Base-by-base conservation (phyloP, 169 alveolate species). In the Plasmodium yoelii region DNA sequence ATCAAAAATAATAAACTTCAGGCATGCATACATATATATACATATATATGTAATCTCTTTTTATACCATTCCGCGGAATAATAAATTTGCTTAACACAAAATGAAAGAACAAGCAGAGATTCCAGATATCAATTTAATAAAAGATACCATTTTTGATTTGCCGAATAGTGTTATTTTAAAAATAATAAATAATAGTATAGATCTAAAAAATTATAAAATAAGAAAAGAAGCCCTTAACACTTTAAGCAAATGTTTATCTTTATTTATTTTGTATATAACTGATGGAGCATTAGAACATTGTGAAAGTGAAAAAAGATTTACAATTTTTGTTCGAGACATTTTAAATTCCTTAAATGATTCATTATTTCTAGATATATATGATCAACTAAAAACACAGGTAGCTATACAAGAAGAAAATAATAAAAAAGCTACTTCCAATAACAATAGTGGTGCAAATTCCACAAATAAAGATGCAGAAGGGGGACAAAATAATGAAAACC, bases 231-330 rank as follows among this genome's bases (percentile, higher is more conserved):
- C 88, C 24, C 51, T 77, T 13, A 39, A 67, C 7, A 77, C 88
- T 19, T 65, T 77, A 57, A 60, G 80, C 10, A 56, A 59, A 51
- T 77, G 88, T 15, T 63, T 77, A 67, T 77, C 88, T 42, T 51
- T 77, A 67, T 77, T 77, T 59, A 77, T 77, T 64, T 64, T 77
- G 22, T 77, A 77, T 59, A 61, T 77, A 64, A 77, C 88, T 63
- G 88, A 77, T n/a, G 88, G 77, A 42, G 88, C 88, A 15, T 18
- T 77, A 15, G 88, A 77, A 64, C 75, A 77, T 64, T 61, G 77
- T 42, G 88, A 61, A 77, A 56, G 47, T 77, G 88, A 77, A 47
- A 77, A 64, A 69, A 61, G 77, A 64, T 63, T 49, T 13, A 63
- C 88, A 15, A 61, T 77, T 49, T 39, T 51, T 39, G 75, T 63